Conservation (phyloP, 106 monocot species). For the Cymbidium sinense region DNA sequence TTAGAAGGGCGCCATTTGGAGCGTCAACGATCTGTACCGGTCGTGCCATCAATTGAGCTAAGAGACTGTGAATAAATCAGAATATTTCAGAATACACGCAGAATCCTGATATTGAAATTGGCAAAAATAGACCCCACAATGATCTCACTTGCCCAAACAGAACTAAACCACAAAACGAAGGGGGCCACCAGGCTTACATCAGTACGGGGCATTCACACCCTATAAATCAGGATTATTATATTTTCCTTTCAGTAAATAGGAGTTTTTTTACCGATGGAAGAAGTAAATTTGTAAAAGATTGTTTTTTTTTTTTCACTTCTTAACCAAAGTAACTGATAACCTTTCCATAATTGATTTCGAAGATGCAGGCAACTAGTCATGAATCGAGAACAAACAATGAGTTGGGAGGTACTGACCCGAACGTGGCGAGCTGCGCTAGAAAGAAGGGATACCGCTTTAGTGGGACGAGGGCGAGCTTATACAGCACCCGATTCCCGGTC, state of each 20-base stretch:
- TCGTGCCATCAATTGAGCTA: too few species aligned
- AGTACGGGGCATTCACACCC: neutral
- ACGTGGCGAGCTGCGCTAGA: constrained; percentile 87
- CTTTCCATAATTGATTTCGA: neutral
- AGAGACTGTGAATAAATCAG: neutral
- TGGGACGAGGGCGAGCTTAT: constrained; percentile 88
- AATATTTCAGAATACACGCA: neutral
- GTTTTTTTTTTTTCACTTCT: neutral
- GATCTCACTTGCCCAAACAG: neutral
- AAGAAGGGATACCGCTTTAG: constrained; percentile 88
- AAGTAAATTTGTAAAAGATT: too few species aligned
- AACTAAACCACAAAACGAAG: too few species aligned
- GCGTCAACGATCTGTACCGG: too few species aligned
- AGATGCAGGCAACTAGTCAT: too few species aligned
- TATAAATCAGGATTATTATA: neutral
- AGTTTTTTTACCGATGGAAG: too few species aligned
- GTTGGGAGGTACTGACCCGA: constrained; percentile 41
- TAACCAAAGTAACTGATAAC: neutral
- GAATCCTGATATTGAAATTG: neutral
- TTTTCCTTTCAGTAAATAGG: neutral
- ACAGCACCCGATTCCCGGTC: constrained; percentile 73
- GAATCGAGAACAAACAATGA: neutral
- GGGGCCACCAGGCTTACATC: neutral
- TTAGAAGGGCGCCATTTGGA: too few species aligned
- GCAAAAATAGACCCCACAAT: neutral